phyloP scores from a whole-genome alignment of 768 basidiomycete genomes.

The Lentinus tigrinus region DNA sequence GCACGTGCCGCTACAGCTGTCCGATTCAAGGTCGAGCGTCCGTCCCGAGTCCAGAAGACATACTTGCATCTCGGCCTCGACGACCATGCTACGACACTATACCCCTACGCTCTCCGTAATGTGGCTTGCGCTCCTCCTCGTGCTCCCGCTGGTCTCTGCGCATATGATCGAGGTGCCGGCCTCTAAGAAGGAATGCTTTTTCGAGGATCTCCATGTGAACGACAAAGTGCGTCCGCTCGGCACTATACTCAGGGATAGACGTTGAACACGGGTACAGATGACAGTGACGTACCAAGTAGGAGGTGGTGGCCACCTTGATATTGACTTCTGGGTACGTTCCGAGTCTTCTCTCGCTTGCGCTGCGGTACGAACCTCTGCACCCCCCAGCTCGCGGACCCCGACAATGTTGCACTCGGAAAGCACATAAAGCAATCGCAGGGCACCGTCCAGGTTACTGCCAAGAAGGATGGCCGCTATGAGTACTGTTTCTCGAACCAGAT shows the following conservation, averaged over 20 bases:
- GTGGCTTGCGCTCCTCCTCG: conserved; percentile 39
- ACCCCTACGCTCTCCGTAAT: conserved; percentile 39
- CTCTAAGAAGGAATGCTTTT: conserved; percentile 90
- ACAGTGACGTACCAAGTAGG: conserved; percentile 99
- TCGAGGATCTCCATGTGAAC: conserved; percentile 88
- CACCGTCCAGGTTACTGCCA: conserved; percentile 82
- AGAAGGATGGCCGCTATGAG: conserved; percentile 82
- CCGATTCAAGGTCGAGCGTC: neutral
- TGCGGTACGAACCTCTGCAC: conserved; percentile 11
- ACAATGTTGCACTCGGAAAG: conserved; percentile 63
- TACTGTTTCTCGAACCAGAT: conserved; percentile 99
- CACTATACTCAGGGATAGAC: neutral
- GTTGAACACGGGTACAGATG: conserved; percentile 59
- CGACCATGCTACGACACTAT: conserved; percentile 39
- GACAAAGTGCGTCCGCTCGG: conserved; percentile 68
- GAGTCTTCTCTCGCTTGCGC: neutral
- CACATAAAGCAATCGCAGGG: conserved; percentile 89
- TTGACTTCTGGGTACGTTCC: conserved; percentile 89
- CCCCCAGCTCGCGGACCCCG: conserved; percentile 77
- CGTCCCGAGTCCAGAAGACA: neutral
- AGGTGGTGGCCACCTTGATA: conserved; percentile 93
- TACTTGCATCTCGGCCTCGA: conserved; percentile 1
- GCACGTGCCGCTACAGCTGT: conserved; percentile 15
- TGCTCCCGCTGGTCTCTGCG: conserved; percentile 40
- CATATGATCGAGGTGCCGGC: conserved; percentile 77